These are phyloP conservation scores for Ceratocystis colombiana DNA, from an alignment of 2,329 filamentous ascomycete species.

Conservation along the genomic window DNA sequence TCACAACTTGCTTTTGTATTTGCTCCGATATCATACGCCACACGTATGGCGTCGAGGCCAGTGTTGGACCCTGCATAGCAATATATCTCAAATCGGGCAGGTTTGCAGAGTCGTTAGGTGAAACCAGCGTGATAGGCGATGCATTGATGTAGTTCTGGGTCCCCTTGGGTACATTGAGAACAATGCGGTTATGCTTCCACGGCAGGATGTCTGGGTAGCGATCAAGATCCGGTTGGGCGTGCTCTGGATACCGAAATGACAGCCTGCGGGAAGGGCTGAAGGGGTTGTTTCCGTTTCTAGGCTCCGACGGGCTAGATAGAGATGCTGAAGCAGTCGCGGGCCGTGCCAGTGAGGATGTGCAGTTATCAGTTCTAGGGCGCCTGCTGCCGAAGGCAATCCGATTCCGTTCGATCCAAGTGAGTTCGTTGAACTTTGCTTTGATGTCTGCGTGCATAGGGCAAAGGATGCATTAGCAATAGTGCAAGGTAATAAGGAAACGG, in stretches of 20 bases:
- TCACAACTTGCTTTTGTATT: constrained; percentile 58
- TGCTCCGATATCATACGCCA: constrained; percentile 96
- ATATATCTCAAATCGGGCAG: constrained; percentile 57
- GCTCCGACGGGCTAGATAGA: background rate
- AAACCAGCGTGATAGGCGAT: constrained; percentile 54
- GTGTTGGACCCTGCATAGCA: constrained; percentile 84
- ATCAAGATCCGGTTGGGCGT: constrained; percentile 45
- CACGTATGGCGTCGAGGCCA: constrained; percentile 64
- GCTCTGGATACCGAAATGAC: constrained; percentile 23
- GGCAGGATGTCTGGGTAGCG: constrained; percentile 85
- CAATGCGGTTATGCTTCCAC: constrained; percentile 77
- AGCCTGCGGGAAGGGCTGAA: constrained; percentile 12
- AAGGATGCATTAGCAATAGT: constrained; percentile 5
- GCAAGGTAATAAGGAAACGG: background rate
- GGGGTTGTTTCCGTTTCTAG: constrained; percentile 11
- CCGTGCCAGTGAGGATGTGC: constrained; percentile 17
- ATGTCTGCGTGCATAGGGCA: constrained; percentile 36
- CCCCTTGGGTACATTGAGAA: constrained; percentile 64
- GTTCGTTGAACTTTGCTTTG: constrained; percentile 42
- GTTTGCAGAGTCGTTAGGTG: constrained; percentile 33
- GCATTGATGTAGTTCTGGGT: constrained; percentile 74
- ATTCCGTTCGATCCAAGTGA: constrained; percentile 44
- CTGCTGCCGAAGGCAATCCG: constrained; percentile 34
- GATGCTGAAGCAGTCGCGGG: constrained; percentile 17
- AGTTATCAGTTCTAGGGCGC: constrained; percentile 21